Percentiles rank a stretch among this genome's conserved stretches.
phyloP scores from a whole-genome alignment of 257 asterid species.

The Sherardia arvensis region DNA sequence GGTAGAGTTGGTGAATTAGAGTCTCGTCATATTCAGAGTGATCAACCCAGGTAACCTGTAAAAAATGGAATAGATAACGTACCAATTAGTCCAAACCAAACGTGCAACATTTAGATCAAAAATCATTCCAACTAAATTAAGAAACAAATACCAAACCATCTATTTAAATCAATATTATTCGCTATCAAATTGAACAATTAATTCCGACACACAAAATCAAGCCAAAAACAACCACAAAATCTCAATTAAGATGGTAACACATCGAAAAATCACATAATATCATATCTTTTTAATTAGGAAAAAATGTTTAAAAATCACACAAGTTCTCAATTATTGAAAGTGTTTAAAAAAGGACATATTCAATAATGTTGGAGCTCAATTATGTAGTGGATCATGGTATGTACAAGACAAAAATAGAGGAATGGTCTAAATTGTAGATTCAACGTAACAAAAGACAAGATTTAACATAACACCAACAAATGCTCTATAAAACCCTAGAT shows the following conservation, averaged over 20 bases:
- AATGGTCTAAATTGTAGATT: slow-evolving; percentile 11
- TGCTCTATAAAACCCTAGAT: slow-evolving; percentile 11
- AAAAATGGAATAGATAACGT: not conserved
- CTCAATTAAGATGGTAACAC: not conserved
- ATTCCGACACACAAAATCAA: not conserved
- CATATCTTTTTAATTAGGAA: not conserved
- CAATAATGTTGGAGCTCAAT: not conserved
- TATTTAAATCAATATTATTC: no score
- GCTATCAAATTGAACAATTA: no score
- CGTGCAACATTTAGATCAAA: not conserved
- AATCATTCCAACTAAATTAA: not conserved
- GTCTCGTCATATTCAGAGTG: slow-evolving; percentile 85
- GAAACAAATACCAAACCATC: not conserved
- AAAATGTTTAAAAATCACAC: no score
- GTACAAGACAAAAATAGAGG: slow-evolving; percentile 11
- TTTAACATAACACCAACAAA: slow-evolving; percentile 4
- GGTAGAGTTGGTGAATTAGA: slow-evolving; percentile 59
- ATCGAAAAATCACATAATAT: not conserved
- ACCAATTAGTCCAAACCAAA: slow-evolving; percentile 1
- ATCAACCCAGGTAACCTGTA: slow-evolving; percentile 87
- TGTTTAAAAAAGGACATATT: not conserved
- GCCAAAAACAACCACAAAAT: no score
- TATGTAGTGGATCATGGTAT: not conserved
- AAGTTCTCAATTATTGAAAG: not conserved
- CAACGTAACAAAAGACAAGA: slow-evolving; percentile 16